These are phyloP conservation scores for Euryodendron excelsum DNA, from an alignment of 148 eudicot genomes.

Conservation along the genomic window DNA sequence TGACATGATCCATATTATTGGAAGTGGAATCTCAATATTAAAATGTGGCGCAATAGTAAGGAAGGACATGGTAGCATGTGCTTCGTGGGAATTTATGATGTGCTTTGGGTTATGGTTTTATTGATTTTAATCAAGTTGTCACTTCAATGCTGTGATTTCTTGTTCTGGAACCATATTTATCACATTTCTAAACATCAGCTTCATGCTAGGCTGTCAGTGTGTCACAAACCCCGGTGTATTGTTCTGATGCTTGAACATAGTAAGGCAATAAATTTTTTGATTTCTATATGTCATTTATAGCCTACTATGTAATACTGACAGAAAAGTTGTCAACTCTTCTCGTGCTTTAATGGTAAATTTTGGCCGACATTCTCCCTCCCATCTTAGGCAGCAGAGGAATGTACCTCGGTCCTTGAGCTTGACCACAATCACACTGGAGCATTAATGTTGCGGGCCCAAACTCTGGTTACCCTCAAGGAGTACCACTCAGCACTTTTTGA, in stretches of 20 bases:
- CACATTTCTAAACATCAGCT: neutral
- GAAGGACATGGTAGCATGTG: too few species aligned
- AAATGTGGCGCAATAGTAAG: too few species aligned
- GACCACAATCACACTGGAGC: slow-evolving; percentile 90
- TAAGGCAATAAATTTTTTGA: neutral
- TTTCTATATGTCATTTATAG: neutral
- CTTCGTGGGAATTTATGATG: too few species aligned
- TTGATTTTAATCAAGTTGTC: neutral
- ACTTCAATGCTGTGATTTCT: too few species aligned
- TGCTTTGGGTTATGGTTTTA: too few species aligned
- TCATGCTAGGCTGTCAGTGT: neutral
- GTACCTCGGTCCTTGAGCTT: slow-evolving; percentile 90
- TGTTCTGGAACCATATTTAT: neutral
- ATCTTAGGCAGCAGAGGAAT: slow-evolving; percentile 84
- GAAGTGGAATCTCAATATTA: too few species aligned
- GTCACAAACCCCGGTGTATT: too few species aligned
- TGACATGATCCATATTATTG: too few species aligned
- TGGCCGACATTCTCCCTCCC: slow-evolving; percentile 16
- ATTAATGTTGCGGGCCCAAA: slow-evolving; percentile 92
- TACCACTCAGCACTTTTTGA: slow-evolving; percentile 87
- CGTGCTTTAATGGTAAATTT: neutral
- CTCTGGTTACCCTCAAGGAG: slow-evolving; percentile 85
- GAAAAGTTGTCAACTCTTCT: neutral
- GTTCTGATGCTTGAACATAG: too few species aligned
- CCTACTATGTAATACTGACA: neutral